Evolutionary conservation across 2,329 filamentous ascomycete species (phyloP).

Genomic region (Ophiocordyceps polyrhachis-furcata): DNA sequence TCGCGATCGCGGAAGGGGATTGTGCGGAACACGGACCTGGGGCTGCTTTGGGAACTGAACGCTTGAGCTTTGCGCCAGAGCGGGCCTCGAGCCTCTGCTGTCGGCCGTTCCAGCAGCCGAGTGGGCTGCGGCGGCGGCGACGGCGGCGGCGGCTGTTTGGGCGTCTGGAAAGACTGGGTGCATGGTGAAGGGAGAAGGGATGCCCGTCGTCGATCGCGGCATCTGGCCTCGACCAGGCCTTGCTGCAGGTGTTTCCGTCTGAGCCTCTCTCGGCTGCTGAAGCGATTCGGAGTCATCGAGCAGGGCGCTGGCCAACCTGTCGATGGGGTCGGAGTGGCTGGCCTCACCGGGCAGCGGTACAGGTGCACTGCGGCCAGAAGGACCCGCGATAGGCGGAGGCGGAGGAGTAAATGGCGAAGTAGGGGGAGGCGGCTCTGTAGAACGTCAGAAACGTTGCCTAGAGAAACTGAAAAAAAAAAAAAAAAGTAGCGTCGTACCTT

Average conservation of each 20-base stretch:
- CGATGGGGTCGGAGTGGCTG: constrained; percentile 4
- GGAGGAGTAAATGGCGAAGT: no score
- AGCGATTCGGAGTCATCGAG: constrained; percentile 8
- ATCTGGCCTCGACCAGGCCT: neutral
- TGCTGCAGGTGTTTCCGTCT: neutral
- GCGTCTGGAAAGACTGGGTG: constrained; percentile 1
- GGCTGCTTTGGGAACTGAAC: neutral
- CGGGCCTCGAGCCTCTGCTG: neutral
- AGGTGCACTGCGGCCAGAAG: constrained; percentile 1
- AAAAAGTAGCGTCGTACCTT: no score
- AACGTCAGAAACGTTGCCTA: constrained; percentile 2
- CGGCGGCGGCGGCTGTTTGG: neutral
- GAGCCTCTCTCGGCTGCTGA: neutral
- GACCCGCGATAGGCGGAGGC: neutral
- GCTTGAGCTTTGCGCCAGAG: neutral
- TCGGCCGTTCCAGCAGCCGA: neutral
- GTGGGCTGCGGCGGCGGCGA: no score
- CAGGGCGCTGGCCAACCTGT: constrained; percentile 13
- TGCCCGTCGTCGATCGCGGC: neutral
- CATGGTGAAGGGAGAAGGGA: constrained; percentile 3
- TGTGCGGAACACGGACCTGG: neutral
- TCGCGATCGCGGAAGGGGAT: neutral
- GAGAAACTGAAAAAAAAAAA: no score
- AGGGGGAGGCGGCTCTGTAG: neutral
- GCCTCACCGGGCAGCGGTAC: constrained; percentile 1